Conservation (phyloP, 768 basidiomycete species). For the Amanita molliuscula region DNA sequence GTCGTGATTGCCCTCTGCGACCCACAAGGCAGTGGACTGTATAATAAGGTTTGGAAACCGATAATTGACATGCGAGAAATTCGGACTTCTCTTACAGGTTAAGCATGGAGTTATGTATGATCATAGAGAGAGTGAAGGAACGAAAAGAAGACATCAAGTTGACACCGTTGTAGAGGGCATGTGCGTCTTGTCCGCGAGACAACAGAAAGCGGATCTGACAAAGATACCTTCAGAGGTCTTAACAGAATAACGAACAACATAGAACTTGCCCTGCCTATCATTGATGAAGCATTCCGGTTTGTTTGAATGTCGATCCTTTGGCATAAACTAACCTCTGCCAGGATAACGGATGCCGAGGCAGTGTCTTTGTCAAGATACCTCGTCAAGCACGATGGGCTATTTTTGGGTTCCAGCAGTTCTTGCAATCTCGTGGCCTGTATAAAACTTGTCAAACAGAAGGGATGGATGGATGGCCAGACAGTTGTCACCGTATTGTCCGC, state of each 20-base stretch:
- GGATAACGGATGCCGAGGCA: conserved; percentile 88
- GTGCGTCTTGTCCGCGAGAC: conserved; percentile 23
- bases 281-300: conserved; percentile 85
- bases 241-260: conserved; percentile 91
- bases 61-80: neutral
- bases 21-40: conserved; percentile 90
- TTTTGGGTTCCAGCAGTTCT: conserved; percentile 92
- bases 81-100: conserved; percentile 31
- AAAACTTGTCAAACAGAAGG: conserved; percentile 60
- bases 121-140: conserved; percentile 86
- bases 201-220: neutral
- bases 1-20: conserved; percentile 74
- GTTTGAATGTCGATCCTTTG: conserved; percentile 4
- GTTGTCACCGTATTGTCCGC: conserved; percentile 82
- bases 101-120: conserved; percentile 95
- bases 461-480: conserved; percentile 56
- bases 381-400: conserved; percentile 84
- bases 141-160: conserved; percentile 85
- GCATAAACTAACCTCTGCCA: conserved; percentile 18
- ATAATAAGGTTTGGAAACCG: conserved; percentile 61
- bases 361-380: conserved; percentile 94
- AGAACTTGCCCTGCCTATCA: conserved; percentile 69
- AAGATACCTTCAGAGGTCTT: conserved; percentile 53
- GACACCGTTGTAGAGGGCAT: conserved; percentile 96
- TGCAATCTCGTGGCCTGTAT: conserved; percentile 94